These are phyloP conservation scores for Penicillium simplicissimum DNA, from an alignment of 495 filamentous ascomycete genomes.

Conservation along the genomic window DNA sequence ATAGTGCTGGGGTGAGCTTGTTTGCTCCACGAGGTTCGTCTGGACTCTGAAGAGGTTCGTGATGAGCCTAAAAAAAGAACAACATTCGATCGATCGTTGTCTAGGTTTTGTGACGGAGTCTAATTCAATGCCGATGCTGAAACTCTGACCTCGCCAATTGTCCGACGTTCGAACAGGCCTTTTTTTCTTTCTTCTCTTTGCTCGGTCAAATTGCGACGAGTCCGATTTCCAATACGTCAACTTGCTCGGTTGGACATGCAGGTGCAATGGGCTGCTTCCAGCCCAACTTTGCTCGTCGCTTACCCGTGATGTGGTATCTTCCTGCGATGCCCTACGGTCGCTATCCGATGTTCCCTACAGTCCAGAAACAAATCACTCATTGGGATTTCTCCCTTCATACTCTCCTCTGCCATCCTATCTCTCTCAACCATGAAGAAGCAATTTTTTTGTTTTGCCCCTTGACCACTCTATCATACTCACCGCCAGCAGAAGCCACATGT, in stretches of 20 bases:
- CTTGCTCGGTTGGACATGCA: constrained; percentile 10
- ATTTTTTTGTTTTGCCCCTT: too few relatives aligned
- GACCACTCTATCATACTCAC: too few relatives aligned
- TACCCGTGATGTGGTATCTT: not conserved
- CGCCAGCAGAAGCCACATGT: too few relatives aligned
- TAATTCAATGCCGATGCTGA: not conserved
- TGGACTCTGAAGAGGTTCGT: not conserved
- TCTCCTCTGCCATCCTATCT: not conserved
- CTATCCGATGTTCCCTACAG: not conserved
- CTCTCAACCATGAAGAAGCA: not conserved
- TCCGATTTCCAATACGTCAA: constrained; percentile 21
- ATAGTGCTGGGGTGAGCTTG: constrained; percentile 17
- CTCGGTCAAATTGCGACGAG: constrained; percentile 13
- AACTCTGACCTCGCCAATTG: not conserved
- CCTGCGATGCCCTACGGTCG: not conserved
- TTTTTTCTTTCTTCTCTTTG: not conserved
- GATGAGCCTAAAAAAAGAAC: constrained; percentile 10
- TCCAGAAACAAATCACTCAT: not conserved
- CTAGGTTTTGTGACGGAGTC: not conserved
- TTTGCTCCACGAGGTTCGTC: constrained; percentile 3
- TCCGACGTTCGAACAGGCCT: not conserved
- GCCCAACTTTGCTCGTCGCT: constrained; percentile 7
- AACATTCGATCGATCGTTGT: not conserved
- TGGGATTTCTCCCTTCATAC: not conserved
- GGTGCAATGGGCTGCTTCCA: not conserved